A percentile compares a stretch with the other conserved stretches of the same genome.
Evolutionary conservation across 2,329 filamentous ascomycete genomes (phyloP).

Genomic region (Stemphylium vesicarium): DNA sequence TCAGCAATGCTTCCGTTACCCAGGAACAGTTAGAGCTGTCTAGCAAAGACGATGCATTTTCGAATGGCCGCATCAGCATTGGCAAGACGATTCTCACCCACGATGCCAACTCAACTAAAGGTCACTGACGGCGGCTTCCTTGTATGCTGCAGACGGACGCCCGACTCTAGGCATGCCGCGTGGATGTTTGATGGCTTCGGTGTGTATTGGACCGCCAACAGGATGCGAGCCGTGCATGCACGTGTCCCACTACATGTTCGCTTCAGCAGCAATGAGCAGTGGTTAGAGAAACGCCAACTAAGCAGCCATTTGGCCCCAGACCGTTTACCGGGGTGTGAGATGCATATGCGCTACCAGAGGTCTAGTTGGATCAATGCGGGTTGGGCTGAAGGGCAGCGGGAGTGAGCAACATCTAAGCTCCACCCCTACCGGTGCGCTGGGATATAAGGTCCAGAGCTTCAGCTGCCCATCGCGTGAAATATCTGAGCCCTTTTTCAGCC

Average conservation of each 20-base stretch:
- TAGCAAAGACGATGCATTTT: background rate
- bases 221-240: constrained; percentile 5
- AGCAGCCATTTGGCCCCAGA: constrained; percentile 10
- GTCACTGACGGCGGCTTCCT: background rate
- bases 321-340: constrained; percentile 17
- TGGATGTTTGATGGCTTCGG: background rate
- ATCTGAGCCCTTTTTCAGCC: background rate
- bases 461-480: constrained; percentile 15
- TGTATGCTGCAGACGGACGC: background rate
- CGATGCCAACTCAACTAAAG: background rate
- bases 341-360: constrained; percentile 20
- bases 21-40: constrained; percentile 9
- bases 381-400: constrained; percentile 15
- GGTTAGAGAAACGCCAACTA: constrained; percentile 2
- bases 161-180: background rate
- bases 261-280: constrained; percentile 1
- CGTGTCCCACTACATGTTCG: background rate
- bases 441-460: constrained; percentile 24
- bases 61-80: constrained; percentile 16
- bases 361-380: constrained; percentile 8
- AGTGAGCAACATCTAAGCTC: constrained; percentile 22
- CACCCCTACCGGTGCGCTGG: constrained; percentile 8
- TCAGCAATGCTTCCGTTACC: constrained; percentile 7
- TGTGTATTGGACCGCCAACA: background rate
- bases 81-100: background rate